Evolutionary conservation across 768 basidiomycete genomes (phyloP), one percentile per base, ranked within the genome.

Genomic region (Tylopilus subfusipes): DNA sequence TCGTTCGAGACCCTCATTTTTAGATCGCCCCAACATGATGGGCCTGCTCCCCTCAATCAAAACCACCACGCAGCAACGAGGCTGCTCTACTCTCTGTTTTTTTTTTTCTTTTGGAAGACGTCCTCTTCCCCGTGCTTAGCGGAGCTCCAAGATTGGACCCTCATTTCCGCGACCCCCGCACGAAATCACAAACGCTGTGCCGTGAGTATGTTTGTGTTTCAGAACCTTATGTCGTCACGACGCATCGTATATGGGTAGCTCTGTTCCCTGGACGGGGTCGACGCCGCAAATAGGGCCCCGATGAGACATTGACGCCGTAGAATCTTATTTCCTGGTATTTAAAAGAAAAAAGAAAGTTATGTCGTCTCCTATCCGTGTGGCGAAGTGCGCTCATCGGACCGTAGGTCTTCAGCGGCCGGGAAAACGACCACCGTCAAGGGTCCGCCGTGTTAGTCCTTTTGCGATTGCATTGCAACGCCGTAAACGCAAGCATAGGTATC

Each of bases 311-410:
- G 33, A 25, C n/a, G 16, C 29, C 45, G 9, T 39, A 5, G 39
- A 50, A 57, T 42, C 53, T 54, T 48, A n/a, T 22, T 11, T 45
- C 3, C 21, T 11, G n/a, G n/a, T n/a, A 8, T 14, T 5, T 3
- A 5, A 18, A 13, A 19, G 13, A 40, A 30, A 29, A 31, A 21
- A 6, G 11, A 42, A 25, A 24, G n/a, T 25, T 25, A 3, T 39
- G 39, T 39, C 14, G 13, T 6, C 25, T 30, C 33, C 19, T 24
- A 13, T n/a, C 9, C 16, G 31, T 40, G 31, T 22, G 30, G 47
- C 27, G 25, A 10, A n/a, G 56, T 48, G 56, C 60, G 55, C 13
- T 14, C 34, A 21, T 63, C 60, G 55, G 59, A 52, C 11, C 11
- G 27, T 12, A 25, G 21, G 16, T 36, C 29, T 8, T 47, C 48